Percentiles rank a stretch among this genome's conserved stretches.
These are phyloP conservation scores for Perkinsela sp. DNA, from an alignment of 208 protist species.

Conservation along the genomic window DNA sequence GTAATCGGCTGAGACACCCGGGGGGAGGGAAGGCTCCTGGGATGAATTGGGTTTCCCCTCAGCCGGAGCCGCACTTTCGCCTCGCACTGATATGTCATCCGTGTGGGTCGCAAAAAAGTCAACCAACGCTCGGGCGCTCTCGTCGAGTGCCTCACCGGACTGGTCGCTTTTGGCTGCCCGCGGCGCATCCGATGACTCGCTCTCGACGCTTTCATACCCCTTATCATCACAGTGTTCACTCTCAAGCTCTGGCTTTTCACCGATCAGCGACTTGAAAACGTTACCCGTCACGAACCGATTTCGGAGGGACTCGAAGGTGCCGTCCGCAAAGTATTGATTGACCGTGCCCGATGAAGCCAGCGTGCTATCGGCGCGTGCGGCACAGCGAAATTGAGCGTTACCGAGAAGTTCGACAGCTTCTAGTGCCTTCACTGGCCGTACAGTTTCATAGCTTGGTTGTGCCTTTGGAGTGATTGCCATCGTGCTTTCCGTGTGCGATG, in stretches of 20 bases:
- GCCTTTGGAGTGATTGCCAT: too few species aligned
- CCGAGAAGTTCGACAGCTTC: background rate
- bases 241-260: background rate
- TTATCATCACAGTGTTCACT: constrained; percentile 16
- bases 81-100: constrained; percentile 1
- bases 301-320: background rate
- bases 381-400: background rate
- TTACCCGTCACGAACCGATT: background rate
- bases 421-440: background rate
- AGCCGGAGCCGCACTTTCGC: background rate
- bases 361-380: constrained; percentile 7
- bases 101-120: constrained; percentile 1
- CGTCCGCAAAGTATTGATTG: background rate
- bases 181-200: constrained; percentile 6
- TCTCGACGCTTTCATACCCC: constrained; percentile 9
- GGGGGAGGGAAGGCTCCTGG: background rate
- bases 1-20: background rate
- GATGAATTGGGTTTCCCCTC: background rate
- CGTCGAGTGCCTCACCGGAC: constrained; percentile 16
- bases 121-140: background rate
- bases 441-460: background rate
- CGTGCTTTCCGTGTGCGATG: too few species aligned
- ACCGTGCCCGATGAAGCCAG: background rate
- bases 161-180: constrained; percentile 44
- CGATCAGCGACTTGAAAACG: background rate